A percentile compares a stretch with the other conserved stretches of the same genome.
phyloP scores from a whole-genome alignment of 306 rosid genomes.

The Geum urbanum region DNA sequence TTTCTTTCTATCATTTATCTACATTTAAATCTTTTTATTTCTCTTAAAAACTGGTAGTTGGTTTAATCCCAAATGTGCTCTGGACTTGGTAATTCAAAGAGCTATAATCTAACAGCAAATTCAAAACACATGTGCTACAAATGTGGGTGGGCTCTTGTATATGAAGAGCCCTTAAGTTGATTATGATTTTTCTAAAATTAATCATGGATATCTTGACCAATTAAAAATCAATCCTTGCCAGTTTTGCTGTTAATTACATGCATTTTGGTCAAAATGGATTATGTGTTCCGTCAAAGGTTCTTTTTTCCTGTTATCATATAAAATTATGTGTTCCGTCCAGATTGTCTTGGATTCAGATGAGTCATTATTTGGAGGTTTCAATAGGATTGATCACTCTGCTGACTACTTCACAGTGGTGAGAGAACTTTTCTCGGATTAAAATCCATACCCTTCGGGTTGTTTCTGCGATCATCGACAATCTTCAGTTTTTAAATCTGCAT shows the following conservation, averaged over 20 bases:
- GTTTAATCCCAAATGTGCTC: not conserved
- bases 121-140: not conserved
- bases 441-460: not conserved
- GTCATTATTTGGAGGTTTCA: slow-evolving; percentile 64
- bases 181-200: not conserved
- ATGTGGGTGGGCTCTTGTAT: not conserved
- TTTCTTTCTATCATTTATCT: not conserved
- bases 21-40: not conserved
- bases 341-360: slow-evolving; percentile 90
- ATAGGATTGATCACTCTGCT: slow-evolving; percentile 56
- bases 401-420: slow-evolving; percentile 71
- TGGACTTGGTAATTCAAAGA: not conserved
- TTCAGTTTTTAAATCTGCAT: slow-evolving; percentile 13
- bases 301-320: not conserved
- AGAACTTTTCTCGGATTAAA: slow-evolving; percentile 5
- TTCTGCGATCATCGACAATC: not conserved
- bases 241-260: not conserved
- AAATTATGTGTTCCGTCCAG: slow-evolving; percentile 31
- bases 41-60: not conserved
- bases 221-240: not conserved
- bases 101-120: not conserved
- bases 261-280: not conserved
- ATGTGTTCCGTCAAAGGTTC: not conserved
- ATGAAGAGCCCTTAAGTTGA: not conserved
- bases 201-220: not conserved